Evolutionary conservation across 257 asterid species (phyloP).

Genomic region (Jacaranda copaia): DNA sequence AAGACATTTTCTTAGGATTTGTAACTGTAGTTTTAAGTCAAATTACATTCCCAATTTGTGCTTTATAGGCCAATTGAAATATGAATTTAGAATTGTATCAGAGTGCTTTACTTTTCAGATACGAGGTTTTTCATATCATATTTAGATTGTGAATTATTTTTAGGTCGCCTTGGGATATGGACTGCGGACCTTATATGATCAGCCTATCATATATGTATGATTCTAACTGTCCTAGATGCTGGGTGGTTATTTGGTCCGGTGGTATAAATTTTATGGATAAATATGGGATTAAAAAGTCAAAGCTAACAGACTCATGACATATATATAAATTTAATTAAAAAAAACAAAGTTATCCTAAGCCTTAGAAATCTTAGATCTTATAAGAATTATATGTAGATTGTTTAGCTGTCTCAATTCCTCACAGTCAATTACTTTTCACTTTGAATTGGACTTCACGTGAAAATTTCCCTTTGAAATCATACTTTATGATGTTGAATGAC

Average conservation of each 20-base stretch:
- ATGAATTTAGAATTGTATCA: background rate
- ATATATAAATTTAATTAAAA: too few relatives aligned
- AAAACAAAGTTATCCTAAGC: too few relatives aligned
- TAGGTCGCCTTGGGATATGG: background rate
- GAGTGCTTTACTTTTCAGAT: background rate
- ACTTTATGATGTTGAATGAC: background rate
- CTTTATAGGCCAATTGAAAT: background rate
- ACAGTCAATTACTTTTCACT: background rate
- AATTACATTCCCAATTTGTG: background rate
- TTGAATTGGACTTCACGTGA: background rate
- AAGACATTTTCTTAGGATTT: background rate
- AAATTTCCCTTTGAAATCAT: background rate
- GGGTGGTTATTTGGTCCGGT: too few relatives aligned
- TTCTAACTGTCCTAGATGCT: too few relatives aligned
- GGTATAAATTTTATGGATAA: too few relatives aligned
- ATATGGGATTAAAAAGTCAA: too few relatives aligned
- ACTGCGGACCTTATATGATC: too few relatives aligned
- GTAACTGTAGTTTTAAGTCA: slow-evolving; percentile 1
- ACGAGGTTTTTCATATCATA: background rate
- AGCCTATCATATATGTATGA: too few relatives aligned
- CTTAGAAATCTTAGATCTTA: background rate
- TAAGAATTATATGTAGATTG: background rate
- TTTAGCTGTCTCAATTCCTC: background rate
- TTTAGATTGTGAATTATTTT: background rate
- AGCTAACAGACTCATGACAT: too few relatives aligned